Base-by-base conservation (phyloP, 495 filamentous ascomycete genomes). In the Aspergillus mulundensis region DNA sequence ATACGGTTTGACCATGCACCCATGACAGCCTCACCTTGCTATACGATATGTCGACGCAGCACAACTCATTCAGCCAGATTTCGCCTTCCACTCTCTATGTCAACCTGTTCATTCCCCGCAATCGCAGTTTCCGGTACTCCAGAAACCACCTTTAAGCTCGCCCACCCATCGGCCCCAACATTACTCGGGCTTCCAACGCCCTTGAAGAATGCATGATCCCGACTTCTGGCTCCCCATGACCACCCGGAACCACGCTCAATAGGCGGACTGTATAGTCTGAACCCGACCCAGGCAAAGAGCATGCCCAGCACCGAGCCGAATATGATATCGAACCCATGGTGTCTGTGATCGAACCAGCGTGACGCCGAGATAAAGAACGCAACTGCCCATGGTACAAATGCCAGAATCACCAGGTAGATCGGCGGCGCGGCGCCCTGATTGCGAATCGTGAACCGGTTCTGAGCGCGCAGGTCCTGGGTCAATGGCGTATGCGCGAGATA, bases 201-300 rank as follows among this genome's bases (percentile, higher is more conserved):
- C 4, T 78, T 82, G 70, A 85, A 83, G 66, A 88, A 81, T 1
- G 78, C 79, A 59, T 71, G 60, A 10, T 58, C 59, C 7, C 46
- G 58, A 30, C 67, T 72, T 39, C 77, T 68, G 0, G 77, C 71
- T 21, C 70, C 76, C 75, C 81, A 83, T 5, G 73, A 70, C 75
- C 80, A 82, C 7, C 80, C 81, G 10, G 71, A 78, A 11, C 85
- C 86, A 23, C 76, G 73, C 15, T 72, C 72, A 59, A 91, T 81
- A 12, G 87, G 85, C 8, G 89, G 71, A 60, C 90, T 85, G 54
- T 87, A 89, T 77, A 83, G 82, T 7, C 80, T 70, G 68, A 87
- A 87, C 0, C 74, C 75, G 25, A 86, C 67, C 56, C 71, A 83
- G 7, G 83, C 80, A 46, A 74, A 77, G 16, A 74, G 59, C 5